Evolutionary conservation across 2,329 filamentous ascomycete genomes (phyloP).

Genomic region (Beauveria sp.): DNA sequence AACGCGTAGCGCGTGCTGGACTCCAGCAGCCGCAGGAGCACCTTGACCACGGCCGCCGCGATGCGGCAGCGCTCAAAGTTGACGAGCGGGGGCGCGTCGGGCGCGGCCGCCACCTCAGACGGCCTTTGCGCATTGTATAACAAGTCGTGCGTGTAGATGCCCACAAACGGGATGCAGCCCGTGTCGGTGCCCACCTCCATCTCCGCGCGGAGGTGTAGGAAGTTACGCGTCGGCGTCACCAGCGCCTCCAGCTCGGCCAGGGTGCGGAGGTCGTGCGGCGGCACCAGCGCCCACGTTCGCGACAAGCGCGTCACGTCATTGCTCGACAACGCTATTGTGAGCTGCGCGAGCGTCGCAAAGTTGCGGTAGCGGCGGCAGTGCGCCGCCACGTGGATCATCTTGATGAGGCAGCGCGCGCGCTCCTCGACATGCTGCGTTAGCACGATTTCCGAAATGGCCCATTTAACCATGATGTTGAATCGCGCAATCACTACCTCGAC

Average conservation of each 20-base stretch:
- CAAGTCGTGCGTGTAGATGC: constrained; percentile 75
- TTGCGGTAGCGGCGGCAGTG: constrained; percentile 72
- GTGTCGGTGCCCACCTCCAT: constrained; percentile 64
- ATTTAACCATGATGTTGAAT: constrained; percentile 85
- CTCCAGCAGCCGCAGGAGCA: constrained; percentile 68
- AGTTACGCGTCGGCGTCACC: constrained; percentile 71
- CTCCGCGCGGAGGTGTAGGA: constrained; percentile 66
- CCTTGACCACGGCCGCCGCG: constrained; percentile 71
- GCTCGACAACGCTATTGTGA: constrained; percentile 68
- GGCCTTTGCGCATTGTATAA: constrained; percentile 76
- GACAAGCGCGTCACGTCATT: constrained; percentile 62
- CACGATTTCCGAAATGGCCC: constrained; percentile 73
- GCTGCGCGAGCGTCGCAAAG: constrained; percentile 76
- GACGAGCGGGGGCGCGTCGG: constrained; percentile 59
- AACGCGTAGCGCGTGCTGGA: constrained; percentile 69
- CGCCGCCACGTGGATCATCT: constrained; percentile 72
- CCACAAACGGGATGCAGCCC: constrained; percentile 79
- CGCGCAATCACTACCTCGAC: constrained; percentile 79
- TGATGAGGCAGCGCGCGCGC: constrained; percentile 68
- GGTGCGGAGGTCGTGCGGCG: constrained; percentile 55
- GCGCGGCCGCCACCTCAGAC: constrained; percentile 62
- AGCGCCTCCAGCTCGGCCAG: constrained; percentile 63
- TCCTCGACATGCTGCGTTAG: constrained; percentile 66
- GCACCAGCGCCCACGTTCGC: constrained; percentile 65
- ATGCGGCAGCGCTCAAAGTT: constrained; percentile 79